phyloP scores from a whole-genome alignment of 1,284 basidiomycete genomes.

The Amylostereum areolatum region DNA sequence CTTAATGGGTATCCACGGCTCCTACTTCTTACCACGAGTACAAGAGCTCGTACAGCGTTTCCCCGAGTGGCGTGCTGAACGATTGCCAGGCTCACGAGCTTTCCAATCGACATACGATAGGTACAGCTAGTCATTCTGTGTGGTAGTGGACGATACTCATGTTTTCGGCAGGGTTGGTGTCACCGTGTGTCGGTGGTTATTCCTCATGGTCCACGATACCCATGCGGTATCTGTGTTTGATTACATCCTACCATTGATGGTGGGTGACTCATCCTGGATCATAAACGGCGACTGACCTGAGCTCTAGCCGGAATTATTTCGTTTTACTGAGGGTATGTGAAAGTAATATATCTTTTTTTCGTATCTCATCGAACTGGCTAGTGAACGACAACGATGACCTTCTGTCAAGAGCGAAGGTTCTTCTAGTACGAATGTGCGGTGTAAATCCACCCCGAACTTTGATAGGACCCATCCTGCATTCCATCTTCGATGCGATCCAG shows the following conservation, averaged over 20 bases:
- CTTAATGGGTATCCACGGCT: constrained; percentile 73
- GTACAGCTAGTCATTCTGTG: constrained; percentile 27
- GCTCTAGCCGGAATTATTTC: constrained; percentile 62
- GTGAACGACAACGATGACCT: constrained; percentile 70
- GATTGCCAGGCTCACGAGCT: constrained; percentile 69
- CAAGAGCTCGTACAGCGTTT: constrained; percentile 57
- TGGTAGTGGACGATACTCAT: not conserved
- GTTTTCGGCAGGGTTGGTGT: constrained; percentile 44
- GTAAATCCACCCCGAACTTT: constrained; percentile 57
- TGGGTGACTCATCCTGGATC: constrained; percentile 22
- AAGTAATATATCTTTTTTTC: constrained; percentile 3
- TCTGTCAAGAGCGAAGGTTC: constrained; percentile 46
- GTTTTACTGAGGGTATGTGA: constrained; percentile 57
- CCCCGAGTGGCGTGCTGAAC: constrained; percentile 60
- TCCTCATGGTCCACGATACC: constrained; percentile 65
- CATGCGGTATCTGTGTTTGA: constrained; percentile 74
- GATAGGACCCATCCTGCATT: constrained; percentile 53
- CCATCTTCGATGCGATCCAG: constrained; percentile 62
- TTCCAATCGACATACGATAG: constrained; percentile 82
- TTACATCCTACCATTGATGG: constrained; percentile 76
- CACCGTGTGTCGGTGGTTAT: constrained; percentile 72
- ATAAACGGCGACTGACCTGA: not conserved
- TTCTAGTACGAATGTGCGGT: constrained; percentile 71
- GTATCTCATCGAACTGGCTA: constrained; percentile 16
- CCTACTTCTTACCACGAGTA: constrained; percentile 55